Conservation (phyloP, 176 grass and related monocot genomes). For the Saccharum officinarum region DNA sequence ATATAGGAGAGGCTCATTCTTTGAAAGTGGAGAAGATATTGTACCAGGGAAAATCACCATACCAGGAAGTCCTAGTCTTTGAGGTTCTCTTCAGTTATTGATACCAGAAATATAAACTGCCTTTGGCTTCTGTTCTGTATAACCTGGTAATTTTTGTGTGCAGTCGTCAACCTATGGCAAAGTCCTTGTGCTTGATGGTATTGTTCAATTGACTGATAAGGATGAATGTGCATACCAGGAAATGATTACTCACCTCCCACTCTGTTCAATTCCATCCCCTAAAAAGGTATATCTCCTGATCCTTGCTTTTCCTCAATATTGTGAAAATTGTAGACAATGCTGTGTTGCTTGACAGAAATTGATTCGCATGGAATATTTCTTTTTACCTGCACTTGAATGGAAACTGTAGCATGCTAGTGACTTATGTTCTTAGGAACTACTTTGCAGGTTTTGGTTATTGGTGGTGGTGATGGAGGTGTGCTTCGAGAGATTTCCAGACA, state of each 20-base stretch:
- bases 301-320: background rate
- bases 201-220: constrained; percentile 95
- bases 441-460: constrained; percentile 93
- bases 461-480: constrained; percentile 97
- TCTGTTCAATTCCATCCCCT: constrained; percentile 93
- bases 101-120: background rate
- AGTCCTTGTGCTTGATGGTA: constrained; percentile 97
- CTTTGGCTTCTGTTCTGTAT: constrained; percentile 18
- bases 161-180: constrained; percentile 93
- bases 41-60: constrained; percentile 81
- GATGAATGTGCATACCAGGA: constrained; percentile 99
- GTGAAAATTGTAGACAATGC: background rate
- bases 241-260: constrained; percentile 96
- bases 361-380: constrained; percentile 8
- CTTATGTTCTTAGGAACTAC: constrained; percentile 12
- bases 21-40: constrained; percentile 93
- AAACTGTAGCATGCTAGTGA: background rate
- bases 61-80: constrained; percentile 93
- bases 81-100: constrained; percentile 57
- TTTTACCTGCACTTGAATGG: background rate
- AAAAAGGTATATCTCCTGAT: constrained; percentile 70
- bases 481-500: constrained; percentile 93
- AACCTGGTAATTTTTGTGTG: constrained; percentile 37
- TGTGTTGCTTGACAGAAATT: constrained; percentile 7
- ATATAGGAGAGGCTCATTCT: constrained; percentile 87